Conservation (phyloP, 2,329 filamentous ascomycete species). For the Boeremia exigua region DNA sequence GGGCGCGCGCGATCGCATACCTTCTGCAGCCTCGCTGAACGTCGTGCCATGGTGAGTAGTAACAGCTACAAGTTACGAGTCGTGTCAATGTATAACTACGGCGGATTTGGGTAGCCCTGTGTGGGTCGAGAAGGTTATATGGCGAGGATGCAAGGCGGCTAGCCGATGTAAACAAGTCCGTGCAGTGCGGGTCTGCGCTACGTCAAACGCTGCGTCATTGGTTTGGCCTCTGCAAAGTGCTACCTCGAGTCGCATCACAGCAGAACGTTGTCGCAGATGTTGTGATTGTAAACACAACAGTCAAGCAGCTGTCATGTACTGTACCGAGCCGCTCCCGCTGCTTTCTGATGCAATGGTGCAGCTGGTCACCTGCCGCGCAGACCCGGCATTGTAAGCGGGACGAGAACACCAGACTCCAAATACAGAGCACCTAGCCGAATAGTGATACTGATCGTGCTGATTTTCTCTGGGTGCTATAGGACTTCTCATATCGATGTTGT, state of each 20-base stretch:
- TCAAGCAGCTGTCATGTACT: conserved; percentile 9
- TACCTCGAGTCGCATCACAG: neutral
- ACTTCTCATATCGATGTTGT: too few species aligned
- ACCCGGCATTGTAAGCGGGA: neutral
- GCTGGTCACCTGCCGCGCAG: neutral
- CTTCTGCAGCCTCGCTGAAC: conserved; percentile 47
- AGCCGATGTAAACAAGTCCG: conserved; percentile 17
- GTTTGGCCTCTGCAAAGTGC: neutral
- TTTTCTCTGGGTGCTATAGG: too few species aligned
- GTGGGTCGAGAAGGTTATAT: conserved; percentile 28
- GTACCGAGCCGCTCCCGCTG: conserved; percentile 11
- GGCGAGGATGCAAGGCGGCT: conserved; percentile 9
- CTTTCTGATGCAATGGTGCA: conserved; percentile 2
- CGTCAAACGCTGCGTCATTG: conserved; percentile 14
- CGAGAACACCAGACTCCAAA: neutral
- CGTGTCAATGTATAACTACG: conserved; percentile 15
- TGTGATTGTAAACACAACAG: conserved; percentile 19
- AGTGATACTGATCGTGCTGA: neutral
- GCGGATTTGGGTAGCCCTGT: conserved; percentile 34
- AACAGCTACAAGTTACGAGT: conserved; percentile 14
- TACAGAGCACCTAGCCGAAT: neutral
- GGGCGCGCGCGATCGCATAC: conserved; percentile 25
- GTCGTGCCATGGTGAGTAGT: conserved; percentile 41
- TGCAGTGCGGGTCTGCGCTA: conserved; percentile 2
- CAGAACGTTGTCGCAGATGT: conserved; percentile 11